Evolutionary conservation across 768 basidiomycete genomes (phyloP), one percentile per base, ranked within the genome.

Genomic region (Suillus plorans): DNA sequence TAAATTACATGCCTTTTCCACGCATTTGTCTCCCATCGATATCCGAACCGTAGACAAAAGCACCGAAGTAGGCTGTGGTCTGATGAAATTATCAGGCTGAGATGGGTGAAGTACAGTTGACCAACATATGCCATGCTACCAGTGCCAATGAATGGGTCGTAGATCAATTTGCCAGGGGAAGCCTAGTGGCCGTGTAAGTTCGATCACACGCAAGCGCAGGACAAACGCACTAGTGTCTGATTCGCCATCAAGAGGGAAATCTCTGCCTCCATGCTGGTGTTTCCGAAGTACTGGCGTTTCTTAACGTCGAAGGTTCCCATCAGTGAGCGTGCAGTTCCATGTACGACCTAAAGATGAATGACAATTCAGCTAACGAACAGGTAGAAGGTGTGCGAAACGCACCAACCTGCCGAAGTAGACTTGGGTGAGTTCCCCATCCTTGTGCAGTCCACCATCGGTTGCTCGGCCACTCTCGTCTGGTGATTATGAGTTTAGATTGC

Each of bases 1-100:
- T 47, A 5, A 7, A 66, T 77, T 44, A 25, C 41, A 61, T 68
- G 90, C 95, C 85, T 84, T 94, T 97, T 20, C 97, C 97, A 65
- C 95, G 82, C 91, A 99, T 96, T 73, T 99, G 97, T 49, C 97
- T 84, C 0, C 97, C 97, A 71, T 99, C 97, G 58, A 99, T 98
- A 74, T 99, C 97, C 20, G 94, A 95, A 20, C 97, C 97, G 63
- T 92, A 88, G 0, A 95, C 86, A 34, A 87, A 76, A 1, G 95
- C 90, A 2, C 97, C 97, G 69, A 96, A 98, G 71, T 94, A 84
- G 0, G 95, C 92, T 3, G 86, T 84, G 0, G 95, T 92, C 93
- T 95, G 72, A 13, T 41, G 36, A 52, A 12, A 31, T 50, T 22
- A 44, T 25, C 49, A 42, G 56, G 6, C 4, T 13, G 14, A 47